Base-by-base conservation (phyloP, 345 rosid genomes). In the Balakata baccata region DNA sequence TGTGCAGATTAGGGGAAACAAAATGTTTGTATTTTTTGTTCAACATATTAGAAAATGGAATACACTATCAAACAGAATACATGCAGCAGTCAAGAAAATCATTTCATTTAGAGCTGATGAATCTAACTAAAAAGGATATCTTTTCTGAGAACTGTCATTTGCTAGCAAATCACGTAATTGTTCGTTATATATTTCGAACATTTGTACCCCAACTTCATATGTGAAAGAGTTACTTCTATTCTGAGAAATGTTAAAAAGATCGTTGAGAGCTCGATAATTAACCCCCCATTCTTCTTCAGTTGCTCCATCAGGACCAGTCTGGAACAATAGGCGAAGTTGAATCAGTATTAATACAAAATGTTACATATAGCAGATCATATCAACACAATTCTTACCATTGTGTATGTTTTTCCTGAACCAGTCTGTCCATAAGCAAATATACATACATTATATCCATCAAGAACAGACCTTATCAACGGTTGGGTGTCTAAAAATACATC, bases 371-470 rank as follows among this genome's bases (percentile, higher is more conserved):
- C 22, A 67, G 57, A 59, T 29, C 34, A 29, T 74, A 38, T 39
- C 11, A 22, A 29, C 23, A 52, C 41, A 34, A 22, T 68, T 38
- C 66, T 5, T 81, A 94, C 98, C 98, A 92, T 94, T 7, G 98
- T 94, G 79, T 90, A 84, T 5, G 98, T 94, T 29, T 29, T 29
- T 29, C 34, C 34, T 29, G 34, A 29, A 29, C 34, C 34, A 29
- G 34, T 29, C 34, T 94, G 98, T n/a, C 98, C 98, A 66, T 94
- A 94, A 51, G 98, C 98, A 83, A 94, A 92, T 79, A 95, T 92
- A 74, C 99, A 92, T 3, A 88, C 98, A 69, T 87, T 89, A 72
- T 84, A 92, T 20, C 98, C 98, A 84, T 94, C 98, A 61, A 92
- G 89, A 4, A 85, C 95, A 23, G 91, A 92, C 23, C 90, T 85